phyloP scores from a whole-genome alignment of 1,139 yeast species.

The Insectozyma bohioensis region DNA sequence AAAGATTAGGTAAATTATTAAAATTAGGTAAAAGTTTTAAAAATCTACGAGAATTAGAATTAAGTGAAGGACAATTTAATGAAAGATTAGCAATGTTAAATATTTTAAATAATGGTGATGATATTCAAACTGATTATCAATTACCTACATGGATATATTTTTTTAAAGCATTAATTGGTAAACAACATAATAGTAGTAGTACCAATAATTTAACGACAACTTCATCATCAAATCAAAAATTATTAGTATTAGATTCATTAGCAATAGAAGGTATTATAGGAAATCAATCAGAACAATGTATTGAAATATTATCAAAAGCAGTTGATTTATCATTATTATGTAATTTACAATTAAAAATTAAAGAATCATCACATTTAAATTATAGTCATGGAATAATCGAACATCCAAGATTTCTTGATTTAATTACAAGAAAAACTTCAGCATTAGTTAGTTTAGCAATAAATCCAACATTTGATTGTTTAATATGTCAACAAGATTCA shows the following conservation, averaged over 20 bases:
- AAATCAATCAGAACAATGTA: constrained; percentile 2
- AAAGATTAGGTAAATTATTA: constrained; percentile 4
- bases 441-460: constrained; percentile 9
- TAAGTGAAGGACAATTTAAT: constrained; percentile 4
- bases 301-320: constrained; percentile 2
- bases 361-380: constrained; percentile 6
- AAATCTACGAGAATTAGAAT: constrained; percentile 9
- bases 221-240: neutral
- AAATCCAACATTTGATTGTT: constrained; percentile 10
- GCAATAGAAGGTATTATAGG: constrained; percentile 10
- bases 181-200: no score
- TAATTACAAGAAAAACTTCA: constrained; percentile 7
- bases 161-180: constrained; percentile 4
- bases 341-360: constrained; percentile 9
- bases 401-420: constrained; percentile 5
- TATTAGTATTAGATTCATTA: constrained; percentile 7
- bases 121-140: neutral
- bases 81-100: constrained; percentile 8
- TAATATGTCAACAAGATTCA: constrained; percentile 7
- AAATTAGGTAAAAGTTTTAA: constrained; percentile 1
- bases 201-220: no score
- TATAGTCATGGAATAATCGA: neutral
- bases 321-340: constrained; percentile 8
- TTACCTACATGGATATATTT: constrained; percentile 9
- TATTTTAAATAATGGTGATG: constrained; percentile 6